phyloP scores from a whole-genome alignment of 805 yeast species.

The Wickerhamomyces tratensis region DNA sequence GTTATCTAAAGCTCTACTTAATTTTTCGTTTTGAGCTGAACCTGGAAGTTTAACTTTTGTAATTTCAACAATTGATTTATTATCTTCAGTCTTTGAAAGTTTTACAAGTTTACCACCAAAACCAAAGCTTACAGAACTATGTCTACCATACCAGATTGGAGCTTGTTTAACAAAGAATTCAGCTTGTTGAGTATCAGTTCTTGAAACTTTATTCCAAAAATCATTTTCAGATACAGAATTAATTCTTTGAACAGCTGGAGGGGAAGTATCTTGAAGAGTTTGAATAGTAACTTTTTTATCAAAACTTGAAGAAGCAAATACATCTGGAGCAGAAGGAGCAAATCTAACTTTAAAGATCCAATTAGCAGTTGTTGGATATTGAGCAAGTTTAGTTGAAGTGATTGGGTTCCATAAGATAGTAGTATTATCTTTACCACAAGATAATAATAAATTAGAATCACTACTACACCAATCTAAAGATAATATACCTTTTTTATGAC shows the following conservation, averaged over 20 bases:
- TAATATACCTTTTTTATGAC: constrained; percentile 82
- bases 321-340: constrained; percentile 82
- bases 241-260: constrained; percentile 37
- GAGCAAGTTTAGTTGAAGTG: constrained; percentile 62
- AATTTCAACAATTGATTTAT: constrained; percentile 32
- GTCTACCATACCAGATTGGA: constrained; percentile 80
- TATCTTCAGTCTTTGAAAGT: constrained; percentile 31
- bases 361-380: constrained; percentile 85
- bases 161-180: constrained; percentile 67
- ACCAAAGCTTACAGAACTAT: constrained; percentile 73
- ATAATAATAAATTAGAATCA: constrained; percentile 69
- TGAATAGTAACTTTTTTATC: constrained; percentile 79
- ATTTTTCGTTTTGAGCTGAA: constrained; percentile 26
- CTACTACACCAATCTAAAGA: constrained; percentile 90
- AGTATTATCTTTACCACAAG: constrained; percentile 89
- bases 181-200: constrained; percentile 65
- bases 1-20: constrained; percentile 48
- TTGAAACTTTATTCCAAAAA: constrained; percentile 75
- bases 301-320: constrained; percentile 81
- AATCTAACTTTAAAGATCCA: constrained; percentile 89
- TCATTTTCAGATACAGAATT: constrained; percentile 51
- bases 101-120: constrained; percentile 85
- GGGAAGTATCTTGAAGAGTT: constrained; percentile 78
- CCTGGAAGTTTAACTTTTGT: constrained; percentile 27
- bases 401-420: constrained; percentile 88